Evolutionary conservation across 495 filamentous ascomycete genomes (phyloP).

Genomic region (Penicillium cataractarum): DNA sequence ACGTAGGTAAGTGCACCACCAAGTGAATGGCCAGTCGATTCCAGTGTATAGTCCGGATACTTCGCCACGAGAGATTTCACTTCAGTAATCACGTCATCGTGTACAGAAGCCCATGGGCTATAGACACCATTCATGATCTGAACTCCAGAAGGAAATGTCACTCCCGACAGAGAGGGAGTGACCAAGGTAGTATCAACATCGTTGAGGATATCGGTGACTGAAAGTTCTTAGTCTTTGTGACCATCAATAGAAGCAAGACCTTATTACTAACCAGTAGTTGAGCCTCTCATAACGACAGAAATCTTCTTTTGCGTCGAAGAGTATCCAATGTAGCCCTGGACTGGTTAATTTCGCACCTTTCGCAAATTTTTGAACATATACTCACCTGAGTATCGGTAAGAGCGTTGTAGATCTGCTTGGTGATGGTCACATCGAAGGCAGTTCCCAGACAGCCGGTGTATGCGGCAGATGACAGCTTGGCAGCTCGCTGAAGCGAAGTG

Average conservation of each 20-base stretch:
- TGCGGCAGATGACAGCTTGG: constrained; percentile 41
- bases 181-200: constrained; percentile 41
- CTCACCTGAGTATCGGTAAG: constrained; percentile 26
- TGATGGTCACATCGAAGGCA: constrained; percentile 41
- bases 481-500: constrained; percentile 29
- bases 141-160: constrained; percentile 34
- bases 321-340: constrained; percentile 38
- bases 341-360: not conserved
- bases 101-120: constrained; percentile 36
- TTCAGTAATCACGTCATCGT: constrained; percentile 35
- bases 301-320: constrained; percentile 32
- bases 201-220: constrained; percentile 38
- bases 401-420: constrained; percentile 30
- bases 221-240: not conserved
- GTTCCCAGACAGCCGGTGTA: constrained; percentile 32
- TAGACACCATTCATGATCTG: constrained; percentile 37
- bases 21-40: constrained; percentile 40
- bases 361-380: not conserved
- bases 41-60: constrained; percentile 36
- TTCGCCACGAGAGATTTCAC: constrained; percentile 31
- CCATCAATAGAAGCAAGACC: not conserved
- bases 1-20: constrained; percentile 40
- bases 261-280: constrained; percentile 27
- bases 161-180: constrained; percentile 31
- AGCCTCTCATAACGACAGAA: constrained; percentile 38